phyloP scores from a whole-genome alignment of 371 early-diverging fungal genomes.

The Circinella umbellata region DNA sequence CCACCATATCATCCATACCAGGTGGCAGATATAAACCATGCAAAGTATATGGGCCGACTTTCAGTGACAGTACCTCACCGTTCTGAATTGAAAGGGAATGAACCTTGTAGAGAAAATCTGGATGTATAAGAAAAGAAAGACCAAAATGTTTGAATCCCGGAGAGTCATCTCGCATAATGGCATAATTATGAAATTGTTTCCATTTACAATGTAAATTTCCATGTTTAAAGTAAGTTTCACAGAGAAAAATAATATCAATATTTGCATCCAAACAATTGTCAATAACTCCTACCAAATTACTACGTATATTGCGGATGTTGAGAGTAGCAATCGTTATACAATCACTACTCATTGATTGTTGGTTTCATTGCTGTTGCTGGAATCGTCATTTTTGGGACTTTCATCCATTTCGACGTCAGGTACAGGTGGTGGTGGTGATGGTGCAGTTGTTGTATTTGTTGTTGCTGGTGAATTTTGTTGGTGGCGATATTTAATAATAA shows the following conservation, averaged over 20 bases:
- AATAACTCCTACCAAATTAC: too few species aligned
- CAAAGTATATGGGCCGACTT: constrained; percentile 12
- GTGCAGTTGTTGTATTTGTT: too few species aligned
- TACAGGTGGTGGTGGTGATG: too few species aligned
- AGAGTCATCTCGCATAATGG: not conserved
- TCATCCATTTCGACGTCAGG: too few species aligned
- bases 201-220: not conserved
- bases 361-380: too few species aligned
- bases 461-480: too few species aligned
- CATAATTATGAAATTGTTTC: constrained; percentile 15
- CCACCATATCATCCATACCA: not conserved
- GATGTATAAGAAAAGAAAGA: constrained; percentile 8
- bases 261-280: constrained; percentile 3
- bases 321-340: too few species aligned
- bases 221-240: constrained; percentile 10
- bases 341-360: too few species aligned
- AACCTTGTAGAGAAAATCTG: constrained; percentile 13
- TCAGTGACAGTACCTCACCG: constrained; percentile 3
- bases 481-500: too few species aligned
- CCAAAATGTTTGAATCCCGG: not conserved
- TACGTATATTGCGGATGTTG: too few species aligned
- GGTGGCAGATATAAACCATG: constrained; percentile 10
- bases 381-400: too few species aligned
- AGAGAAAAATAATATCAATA: constrained; percentile 14
- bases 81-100: constrained; percentile 1